Conservation (phyloP, 768 basidiomycete genomes). For the Paxillus rubicundulus region DNA sequence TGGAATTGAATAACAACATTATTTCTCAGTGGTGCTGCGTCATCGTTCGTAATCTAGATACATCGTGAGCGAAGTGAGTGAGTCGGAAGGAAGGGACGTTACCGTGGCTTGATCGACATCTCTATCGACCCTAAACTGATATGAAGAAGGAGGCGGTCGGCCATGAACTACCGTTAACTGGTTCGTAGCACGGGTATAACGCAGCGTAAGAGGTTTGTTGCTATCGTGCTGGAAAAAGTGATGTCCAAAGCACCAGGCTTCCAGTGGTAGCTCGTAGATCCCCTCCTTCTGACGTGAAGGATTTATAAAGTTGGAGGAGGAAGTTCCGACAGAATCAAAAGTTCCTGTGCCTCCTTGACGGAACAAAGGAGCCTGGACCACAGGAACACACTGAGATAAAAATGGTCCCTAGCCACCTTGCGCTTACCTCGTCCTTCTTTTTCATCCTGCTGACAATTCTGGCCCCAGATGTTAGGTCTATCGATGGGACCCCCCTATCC, state of each 20-base stretch:
- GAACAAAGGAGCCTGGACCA: slow-evolving; percentile 3
- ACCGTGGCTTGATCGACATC: slow-evolving; percentile 15
- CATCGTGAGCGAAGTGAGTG: background rate
- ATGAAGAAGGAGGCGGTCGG: slow-evolving; percentile 10
- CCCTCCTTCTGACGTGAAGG: slow-evolving; percentile 11
- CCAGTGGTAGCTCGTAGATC: slow-evolving; percentile 15
- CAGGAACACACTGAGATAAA: slow-evolving; percentile 2
- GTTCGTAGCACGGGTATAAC: slow-evolving; percentile 8
- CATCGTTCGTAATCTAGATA: slow-evolving; percentile 26
- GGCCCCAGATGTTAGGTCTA: slow-evolving; percentile 5
- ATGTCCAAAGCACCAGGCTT: slow-evolving; percentile 29
- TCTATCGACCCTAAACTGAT: slow-evolving; percentile 19
- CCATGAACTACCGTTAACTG: slow-evolving; percentile 11
- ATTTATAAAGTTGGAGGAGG: slow-evolving; percentile 26
- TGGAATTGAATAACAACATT: slow-evolving; percentile 23
- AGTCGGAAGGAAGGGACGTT: background rate
- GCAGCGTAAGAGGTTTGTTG: slow-evolving; percentile 10
- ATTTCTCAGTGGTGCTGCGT: slow-evolving; percentile 1
- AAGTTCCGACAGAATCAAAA: slow-evolving; percentile 26
- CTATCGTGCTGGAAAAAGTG: slow-evolving; percentile 15
- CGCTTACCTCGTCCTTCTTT: slow-evolving; percentile 22
- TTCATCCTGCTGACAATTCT: slow-evolving; percentile 21
- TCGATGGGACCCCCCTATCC: background rate
- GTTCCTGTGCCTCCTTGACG: background rate
- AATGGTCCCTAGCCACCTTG: background rate